Percentiles rank a stretch among this genome's conserved stretches.
These are phyloP conservation scores for Syzygium jambos DNA, from an alignment of 345 rosid genomes.

Conservation along the genomic window DNA sequence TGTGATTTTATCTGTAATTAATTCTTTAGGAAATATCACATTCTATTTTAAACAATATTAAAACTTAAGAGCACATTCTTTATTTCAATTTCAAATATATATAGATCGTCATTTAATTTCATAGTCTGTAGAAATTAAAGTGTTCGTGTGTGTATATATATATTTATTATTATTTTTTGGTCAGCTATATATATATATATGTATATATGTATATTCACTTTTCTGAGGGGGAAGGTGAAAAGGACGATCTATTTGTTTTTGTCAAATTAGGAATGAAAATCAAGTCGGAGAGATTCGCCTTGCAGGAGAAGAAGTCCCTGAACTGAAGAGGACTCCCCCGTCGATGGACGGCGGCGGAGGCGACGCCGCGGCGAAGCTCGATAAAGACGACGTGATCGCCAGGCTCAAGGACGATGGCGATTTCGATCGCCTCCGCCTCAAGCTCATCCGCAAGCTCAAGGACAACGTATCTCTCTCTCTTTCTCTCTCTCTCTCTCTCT, in stretches of 20 bases:
- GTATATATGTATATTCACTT: too few relatives aligned
- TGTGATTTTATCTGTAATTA: neutral
- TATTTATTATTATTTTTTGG: too few relatives aligned
- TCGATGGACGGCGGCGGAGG: neutral
- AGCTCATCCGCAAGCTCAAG: conserved; percentile 80
- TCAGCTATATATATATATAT: too few relatives aligned
- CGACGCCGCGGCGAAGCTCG: neutral
- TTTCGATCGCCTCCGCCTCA: conserved; percentile 63
- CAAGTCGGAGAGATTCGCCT: neutral
- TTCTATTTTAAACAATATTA: neutral
- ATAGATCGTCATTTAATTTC: neutral
- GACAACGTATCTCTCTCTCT: conserved; percentile 31
- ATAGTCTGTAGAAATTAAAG: too few relatives aligned
- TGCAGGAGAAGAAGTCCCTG: neutral
- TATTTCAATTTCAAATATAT: neutral
- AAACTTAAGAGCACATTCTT: neutral
- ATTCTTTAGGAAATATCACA: neutral
- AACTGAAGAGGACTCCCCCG: neutral
- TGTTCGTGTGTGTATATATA: too few relatives aligned
- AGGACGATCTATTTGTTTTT: neutral
- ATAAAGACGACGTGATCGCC: conserved; percentile 62
- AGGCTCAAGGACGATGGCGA: conserved; percentile 71
- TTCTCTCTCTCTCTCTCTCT: neutral
- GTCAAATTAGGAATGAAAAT: neutral
- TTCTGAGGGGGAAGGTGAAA: neutral